phyloP scores from a whole-genome alignment of 352 stramenopile genomes.

The Pythium phragmiticola region DNA sequence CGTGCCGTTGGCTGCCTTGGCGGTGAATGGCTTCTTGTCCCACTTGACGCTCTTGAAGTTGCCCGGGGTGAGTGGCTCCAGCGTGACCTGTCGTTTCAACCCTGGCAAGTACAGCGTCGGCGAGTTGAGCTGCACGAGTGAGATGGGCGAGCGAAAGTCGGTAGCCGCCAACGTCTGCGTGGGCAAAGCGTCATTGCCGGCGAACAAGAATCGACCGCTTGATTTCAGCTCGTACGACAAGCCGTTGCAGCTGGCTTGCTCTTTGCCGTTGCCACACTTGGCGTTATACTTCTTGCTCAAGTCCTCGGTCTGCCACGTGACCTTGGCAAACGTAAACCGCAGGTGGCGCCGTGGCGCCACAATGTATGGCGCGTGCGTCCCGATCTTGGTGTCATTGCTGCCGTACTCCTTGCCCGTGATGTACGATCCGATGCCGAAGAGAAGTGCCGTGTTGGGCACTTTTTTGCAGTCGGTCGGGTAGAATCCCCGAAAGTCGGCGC shows the following conservation, averaged over 20 bases:
- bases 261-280: slow-evolving; percentile 26
- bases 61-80: not conserved
- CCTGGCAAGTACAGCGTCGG: slow-evolving; percentile 26
- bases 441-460: slow-evolving; percentile 29
- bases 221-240: slow-evolving; percentile 45
- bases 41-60: slow-evolving; percentile 23
- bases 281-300: slow-evolving; percentile 35
- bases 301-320: slow-evolving; percentile 36
- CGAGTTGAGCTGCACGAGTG: slow-evolving; percentile 44
- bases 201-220: slow-evolving; percentile 45
- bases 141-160: slow-evolving; percentile 40
- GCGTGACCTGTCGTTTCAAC: not conserved
- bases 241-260: slow-evolving; percentile 26
- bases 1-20: slow-evolving; percentile 7
- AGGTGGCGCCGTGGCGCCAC: slow-evolving; percentile 35
- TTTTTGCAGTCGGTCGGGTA: slow-evolving; percentile 34
- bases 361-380: slow-evolving; percentile 32
- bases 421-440: slow-evolving; percentile 48
- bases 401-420: slow-evolving; percentile 41
- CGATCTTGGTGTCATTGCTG: slow-evolving; percentile 12
- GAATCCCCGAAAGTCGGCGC: slow-evolving; percentile 39
- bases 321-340: slow-evolving; percentile 42
- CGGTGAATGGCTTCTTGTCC: slow-evolving; percentile 11
- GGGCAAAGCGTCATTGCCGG: slow-evolving; percentile 33
- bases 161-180: slow-evolving; percentile 22